Conservation (phyloP, 75 land plant genomes). For the Pinus tabuliformis region DNA sequence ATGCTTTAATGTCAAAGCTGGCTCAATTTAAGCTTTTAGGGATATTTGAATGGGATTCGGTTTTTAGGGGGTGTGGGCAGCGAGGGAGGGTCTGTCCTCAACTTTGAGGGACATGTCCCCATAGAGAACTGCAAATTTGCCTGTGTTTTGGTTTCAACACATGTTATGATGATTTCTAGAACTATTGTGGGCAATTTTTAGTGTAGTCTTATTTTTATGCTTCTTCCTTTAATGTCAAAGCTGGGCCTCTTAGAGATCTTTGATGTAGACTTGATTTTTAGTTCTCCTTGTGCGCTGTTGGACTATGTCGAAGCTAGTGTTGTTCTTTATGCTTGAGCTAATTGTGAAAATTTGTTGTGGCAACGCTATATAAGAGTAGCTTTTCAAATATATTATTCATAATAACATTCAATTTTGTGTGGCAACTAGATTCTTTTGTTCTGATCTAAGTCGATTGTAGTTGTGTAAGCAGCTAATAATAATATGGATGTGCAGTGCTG, state of each 20-base stretch:
- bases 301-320: neutral
- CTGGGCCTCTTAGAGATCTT: neutral
- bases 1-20: neutral
- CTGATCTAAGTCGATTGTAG: neutral
- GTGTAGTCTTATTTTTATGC: too few relatives aligned
- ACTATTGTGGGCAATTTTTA: too few relatives aligned
- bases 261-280: neutral
- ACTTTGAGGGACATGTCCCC: too few relatives aligned
- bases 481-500: slow-evolving; percentile 38
- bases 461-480: neutral
- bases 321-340: neutral
- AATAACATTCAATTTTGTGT: neutral
- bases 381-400: neutral
- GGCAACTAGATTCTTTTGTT: neutral
- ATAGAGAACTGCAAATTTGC: too few relatives aligned
- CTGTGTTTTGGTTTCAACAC: too few relatives aligned
- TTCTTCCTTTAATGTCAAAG: neutral
- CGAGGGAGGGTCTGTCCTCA: too few relatives aligned
- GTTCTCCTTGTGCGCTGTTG: neutral
- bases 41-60: neutral
- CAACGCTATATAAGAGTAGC: neutral
- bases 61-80: too few relatives aligned
- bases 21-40: neutral
- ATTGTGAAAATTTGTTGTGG: neutral
- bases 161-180: too few relatives aligned